phyloP scores from a whole-genome alignment of 1,139 yeast species.

The Geotrichum europaeum region DNA sequence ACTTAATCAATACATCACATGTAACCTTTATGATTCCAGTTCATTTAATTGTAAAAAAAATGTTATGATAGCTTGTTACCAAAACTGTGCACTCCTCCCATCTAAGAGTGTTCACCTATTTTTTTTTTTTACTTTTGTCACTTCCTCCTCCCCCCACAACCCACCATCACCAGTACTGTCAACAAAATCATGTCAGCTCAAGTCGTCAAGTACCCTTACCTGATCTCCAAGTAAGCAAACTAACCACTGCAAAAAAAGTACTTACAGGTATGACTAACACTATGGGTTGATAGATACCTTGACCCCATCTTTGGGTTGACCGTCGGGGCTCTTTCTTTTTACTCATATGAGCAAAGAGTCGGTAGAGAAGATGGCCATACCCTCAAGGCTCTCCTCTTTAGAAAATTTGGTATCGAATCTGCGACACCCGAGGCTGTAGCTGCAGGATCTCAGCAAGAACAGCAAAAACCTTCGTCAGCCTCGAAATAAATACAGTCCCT shows the following conservation, averaged over 20 bases:
- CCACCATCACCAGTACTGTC: neutral
- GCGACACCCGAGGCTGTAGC: neutral
- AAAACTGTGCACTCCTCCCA: neutral
- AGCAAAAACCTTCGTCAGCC: neutral
- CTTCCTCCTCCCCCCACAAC: neutral
- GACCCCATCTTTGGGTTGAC: constrained; percentile 19
- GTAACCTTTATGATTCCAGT: neutral
- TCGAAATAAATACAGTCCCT: neutral
- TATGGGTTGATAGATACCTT: constrained; percentile 5
- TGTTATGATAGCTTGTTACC: neutral
- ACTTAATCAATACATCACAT: neutral
- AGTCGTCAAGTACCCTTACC: constrained; percentile 16
- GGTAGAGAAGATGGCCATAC: constrained; percentile 19
- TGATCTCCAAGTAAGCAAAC: constrained; percentile 16
- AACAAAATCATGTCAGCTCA: constrained; percentile 7
- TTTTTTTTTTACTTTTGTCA: neutral
- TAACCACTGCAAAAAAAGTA: neutral
- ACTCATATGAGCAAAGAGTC: constrained; percentile 16
- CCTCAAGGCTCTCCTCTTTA: constrained; percentile 8
- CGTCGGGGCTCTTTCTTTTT: constrained; percentile 16
- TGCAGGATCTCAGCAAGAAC: neutral
- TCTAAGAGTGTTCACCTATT: neutral
- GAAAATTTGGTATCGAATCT: constrained; percentile 1
- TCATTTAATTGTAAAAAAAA: neutral
- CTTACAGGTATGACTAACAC: neutral